phyloP scores from a whole-genome alignment of 306 rosid species.

The Trifolium pratense region DNA sequence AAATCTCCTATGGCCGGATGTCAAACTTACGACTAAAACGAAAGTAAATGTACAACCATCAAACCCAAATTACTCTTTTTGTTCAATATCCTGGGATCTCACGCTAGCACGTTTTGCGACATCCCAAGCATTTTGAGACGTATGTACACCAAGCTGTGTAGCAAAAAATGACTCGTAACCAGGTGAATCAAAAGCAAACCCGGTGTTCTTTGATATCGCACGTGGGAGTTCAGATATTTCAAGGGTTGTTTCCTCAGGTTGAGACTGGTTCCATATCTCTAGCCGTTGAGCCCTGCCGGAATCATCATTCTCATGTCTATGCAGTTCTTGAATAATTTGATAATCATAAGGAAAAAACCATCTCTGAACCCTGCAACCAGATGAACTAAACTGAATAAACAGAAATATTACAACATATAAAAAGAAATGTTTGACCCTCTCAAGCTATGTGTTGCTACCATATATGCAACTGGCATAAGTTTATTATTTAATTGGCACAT shows the following conservation, averaged over 20 bases:
- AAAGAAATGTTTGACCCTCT: neutral
- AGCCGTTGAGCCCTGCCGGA: slow-evolving; percentile 56
- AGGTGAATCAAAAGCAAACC: slow-evolving; percentile 95
- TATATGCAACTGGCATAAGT: slow-evolving; percentile 14
- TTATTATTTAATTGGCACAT: neutral
- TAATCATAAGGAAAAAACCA: slow-evolving; percentile 96
- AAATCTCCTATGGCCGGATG: slow-evolving; percentile 49
- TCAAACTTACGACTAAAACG: slow-evolving; percentile 43
- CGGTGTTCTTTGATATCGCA: slow-evolving; percentile 77
- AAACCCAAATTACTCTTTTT: slow-evolving; percentile 52
- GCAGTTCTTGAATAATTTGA: slow-evolving; percentile 89
- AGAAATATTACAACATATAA: neutral
- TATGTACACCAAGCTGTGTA: slow-evolving; percentile 74
- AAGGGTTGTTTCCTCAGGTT: slow-evolving; percentile 72
- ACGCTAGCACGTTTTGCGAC: slow-evolving; percentile 93
- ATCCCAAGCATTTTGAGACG: slow-evolving; percentile 96
- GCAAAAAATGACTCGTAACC: slow-evolving; percentile 95
- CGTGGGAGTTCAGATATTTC: slow-evolving; percentile 81
- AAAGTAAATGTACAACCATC: slow-evolving; percentile 54
- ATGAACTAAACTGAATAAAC: slow-evolving; percentile 29
- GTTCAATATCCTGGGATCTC: slow-evolving; percentile 51
- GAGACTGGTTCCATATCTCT: slow-evolving; percentile 65
- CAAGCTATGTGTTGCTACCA: slow-evolving; percentile 12
- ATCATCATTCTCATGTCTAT: slow-evolving; percentile 69
- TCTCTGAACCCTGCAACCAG: slow-evolving; percentile 74